Evolutionary conservation across 352 stramenopile genomes (phyloP).

Genomic region (Pythium phragmitis): DNA sequence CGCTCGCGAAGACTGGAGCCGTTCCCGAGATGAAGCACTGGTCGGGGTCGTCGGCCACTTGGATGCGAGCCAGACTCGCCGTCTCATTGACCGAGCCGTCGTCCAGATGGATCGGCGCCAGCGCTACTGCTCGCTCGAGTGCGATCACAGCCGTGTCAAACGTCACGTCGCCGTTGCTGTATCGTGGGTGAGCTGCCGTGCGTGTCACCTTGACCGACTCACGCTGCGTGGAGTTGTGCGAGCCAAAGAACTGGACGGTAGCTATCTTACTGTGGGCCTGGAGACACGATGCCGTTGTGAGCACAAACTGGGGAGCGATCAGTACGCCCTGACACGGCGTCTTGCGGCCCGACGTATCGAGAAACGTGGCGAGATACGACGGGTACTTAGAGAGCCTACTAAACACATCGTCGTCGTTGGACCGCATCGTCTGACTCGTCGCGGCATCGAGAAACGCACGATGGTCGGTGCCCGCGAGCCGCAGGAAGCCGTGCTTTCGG

Average conservation of each 20-base stretch:
- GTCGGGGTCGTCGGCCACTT: constrained; percentile 8
- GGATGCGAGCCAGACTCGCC: constrained; percentile 14
- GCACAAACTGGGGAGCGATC: constrained; percentile 33
- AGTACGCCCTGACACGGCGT: constrained; percentile 31
- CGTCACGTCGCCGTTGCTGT: constrained; percentile 6
- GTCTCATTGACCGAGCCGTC: constrained; percentile 11
- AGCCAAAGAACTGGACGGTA: not conserved
- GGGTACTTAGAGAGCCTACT: constrained; percentile 19
- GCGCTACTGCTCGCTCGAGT: not conserved
- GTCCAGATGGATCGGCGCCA: constrained; percentile 18
- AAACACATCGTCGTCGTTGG: constrained; percentile 24
- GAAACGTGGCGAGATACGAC: constrained; percentile 23
- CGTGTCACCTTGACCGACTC: constrained; percentile 3
- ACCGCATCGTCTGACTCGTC: constrained; percentile 8
- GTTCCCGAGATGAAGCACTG: constrained; percentile 6
- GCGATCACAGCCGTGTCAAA: constrained; percentile 20
- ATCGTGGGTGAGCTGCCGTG: constrained; percentile 15
- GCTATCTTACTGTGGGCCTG: constrained; percentile 1
- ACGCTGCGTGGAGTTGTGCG: not conserved
- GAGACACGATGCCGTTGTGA: constrained; percentile 36
- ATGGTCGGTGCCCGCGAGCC: constrained; percentile 13
- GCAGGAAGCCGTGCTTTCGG: constrained; percentile 10
- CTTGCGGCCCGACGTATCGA: not conserved
- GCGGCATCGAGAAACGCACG: constrained; percentile 17
- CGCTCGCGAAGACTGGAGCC: not conserved